These are phyloP conservation scores for Lyophyllum shimeji DNA, from an alignment of 768 basidiomycete genomes.

Conservation along the genomic window DNA sequence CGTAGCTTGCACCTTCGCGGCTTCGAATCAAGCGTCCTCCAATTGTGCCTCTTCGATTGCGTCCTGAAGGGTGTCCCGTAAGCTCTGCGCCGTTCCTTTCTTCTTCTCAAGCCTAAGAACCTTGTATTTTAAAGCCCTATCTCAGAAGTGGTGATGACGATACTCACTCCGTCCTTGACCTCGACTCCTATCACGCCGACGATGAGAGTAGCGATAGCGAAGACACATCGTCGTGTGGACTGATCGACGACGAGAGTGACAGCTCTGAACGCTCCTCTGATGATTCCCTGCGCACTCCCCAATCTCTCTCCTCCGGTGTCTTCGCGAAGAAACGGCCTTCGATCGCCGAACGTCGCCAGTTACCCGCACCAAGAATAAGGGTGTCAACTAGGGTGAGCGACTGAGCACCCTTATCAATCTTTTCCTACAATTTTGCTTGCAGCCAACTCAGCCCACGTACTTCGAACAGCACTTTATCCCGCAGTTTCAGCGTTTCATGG, in stretches of 20 bases:
- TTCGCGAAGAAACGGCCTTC: neutral
- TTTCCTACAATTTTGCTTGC: neutral
- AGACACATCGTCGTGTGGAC: neutral
- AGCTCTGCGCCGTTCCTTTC: neutral
- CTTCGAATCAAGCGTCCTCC: neutral
- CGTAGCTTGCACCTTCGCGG: neutral
- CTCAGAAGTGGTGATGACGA: neutral
- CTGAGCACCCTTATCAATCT: neutral
- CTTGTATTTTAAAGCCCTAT: neutral
- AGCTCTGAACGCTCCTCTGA: neutral
- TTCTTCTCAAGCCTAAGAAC: neutral
- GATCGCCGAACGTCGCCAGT: neutral
- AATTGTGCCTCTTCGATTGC: neutral
- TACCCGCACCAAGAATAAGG: neutral
- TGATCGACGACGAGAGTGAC: neutral
- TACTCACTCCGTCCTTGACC: neutral
- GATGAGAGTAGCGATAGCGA: neutral
- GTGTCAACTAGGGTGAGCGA: neutral
- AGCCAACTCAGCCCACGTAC: neutral
- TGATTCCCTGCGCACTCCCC: neutral
- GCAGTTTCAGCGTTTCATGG: neutral
- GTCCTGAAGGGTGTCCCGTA: neutral
- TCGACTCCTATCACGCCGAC: neutral
- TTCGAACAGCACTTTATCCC: neutral
- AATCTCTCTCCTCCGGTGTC: neutral